Base-by-base conservation (phyloP, 2,329 filamentous ascomycete species). In the Penicillium sclerotiorum region DNA sequence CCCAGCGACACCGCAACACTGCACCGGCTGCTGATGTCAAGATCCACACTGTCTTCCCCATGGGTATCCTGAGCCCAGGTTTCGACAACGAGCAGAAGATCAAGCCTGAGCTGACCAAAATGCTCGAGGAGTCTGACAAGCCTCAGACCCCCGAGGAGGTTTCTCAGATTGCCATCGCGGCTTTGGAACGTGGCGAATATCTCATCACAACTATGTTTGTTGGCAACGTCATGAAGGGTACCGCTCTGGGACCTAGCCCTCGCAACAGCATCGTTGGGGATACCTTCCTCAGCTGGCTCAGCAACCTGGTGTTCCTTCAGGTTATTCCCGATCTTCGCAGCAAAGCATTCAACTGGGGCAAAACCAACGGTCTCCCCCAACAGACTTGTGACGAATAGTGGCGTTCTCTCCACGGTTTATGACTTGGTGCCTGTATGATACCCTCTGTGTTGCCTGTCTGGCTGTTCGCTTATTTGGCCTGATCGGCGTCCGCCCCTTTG, bases 1-100 rank as follows among this genome's bases (percentile, higher is more conserved):
- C 68, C 27, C 71, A 73, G 25, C 62, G 71, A 28, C 56, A 63
- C 21, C 62, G 71, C 2, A 57, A 60, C 13, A 60, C 62, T 8
- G 73, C 76, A 1, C 77, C 79, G 0, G 70, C 87, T 45, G 82
- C 87, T 36, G 81, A 85, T 51, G 86, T 97, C 46, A 84, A 88
- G 60, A 79, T 96, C 17, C 90, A 95, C 64, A 81, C 90, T 35
- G 83, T 97, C 11, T 89, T 86, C 62, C 94, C 94, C 0, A 93
- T 88, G 45, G 90, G 88, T 2, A 97, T 99, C 56, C 78, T 84
- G 12, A 86, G 82, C 5, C 86, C 90, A 0, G 91, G 92, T 0
- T 81, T 87, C 44, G 86, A 86, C 52, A 78, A 82, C 15, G 93
- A 97, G 74, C 86, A 95, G 63, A 71, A 76, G 61, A 81, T 82